Base-by-base conservation (phyloP, 306 rosid genomes). In the Cicer cuneatum region DNA sequence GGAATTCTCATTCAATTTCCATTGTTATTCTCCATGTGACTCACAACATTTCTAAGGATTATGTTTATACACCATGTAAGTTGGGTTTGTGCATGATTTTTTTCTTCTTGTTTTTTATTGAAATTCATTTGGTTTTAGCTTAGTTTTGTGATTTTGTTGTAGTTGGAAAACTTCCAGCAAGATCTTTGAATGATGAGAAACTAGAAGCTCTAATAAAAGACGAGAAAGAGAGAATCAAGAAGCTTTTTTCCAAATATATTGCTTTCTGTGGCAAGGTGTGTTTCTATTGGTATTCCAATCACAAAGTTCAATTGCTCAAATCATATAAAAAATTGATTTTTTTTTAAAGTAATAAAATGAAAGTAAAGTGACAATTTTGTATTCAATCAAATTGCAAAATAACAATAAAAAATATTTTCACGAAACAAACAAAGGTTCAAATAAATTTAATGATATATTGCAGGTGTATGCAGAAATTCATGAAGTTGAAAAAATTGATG, bases 101-200 rank as follows among this genome's bases (percentile, higher is more conserved):
- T 37, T 8, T 18, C 7, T 29, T 47, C 35, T 58, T 33, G 9
- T 6, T 59, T 51, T 7, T 10, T 40, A 10, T 12, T 51, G 48
- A 76, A 83, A 78, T 72, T 72, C 70, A 51, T 40, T 43, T 63
- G 39, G 73, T 72, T 41, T 75, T 65, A 12, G 39, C 76, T 80
- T 66, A 29, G 16, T 66, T 78, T 74, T 77, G 37, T 49, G 72
- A 33, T 76, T 71, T 16, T 85, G 47, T 67, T 84, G 67, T 82
- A 91, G 98, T 87, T 84, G 97, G 98, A 10, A 93, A 89, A 85
- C 95, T 93, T 61, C 97, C 92, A 12, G 90, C 92, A 64, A 90
- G 79, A 54, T 88, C 82, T 81, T 85, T 93, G 45, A 89, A 75
- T 52, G 97, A 93, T 21, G 96, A 87, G 82, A 82, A 83, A 46